Conservation (phyloP, 768 basidiomycete species). For the Pleurotus tuber-regium region DNA sequence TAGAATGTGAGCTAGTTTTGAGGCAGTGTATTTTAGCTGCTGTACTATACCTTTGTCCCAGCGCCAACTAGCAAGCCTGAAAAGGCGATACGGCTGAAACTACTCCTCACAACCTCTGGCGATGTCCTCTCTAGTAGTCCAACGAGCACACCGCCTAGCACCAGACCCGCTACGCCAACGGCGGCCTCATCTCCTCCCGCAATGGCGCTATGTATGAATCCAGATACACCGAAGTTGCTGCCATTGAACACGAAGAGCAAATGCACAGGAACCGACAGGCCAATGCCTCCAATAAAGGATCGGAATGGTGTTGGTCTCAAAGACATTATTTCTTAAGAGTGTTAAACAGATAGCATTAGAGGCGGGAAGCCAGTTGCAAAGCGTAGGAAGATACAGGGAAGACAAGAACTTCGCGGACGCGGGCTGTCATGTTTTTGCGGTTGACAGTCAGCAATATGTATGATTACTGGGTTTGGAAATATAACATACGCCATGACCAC, state of each 20-base stretch:
- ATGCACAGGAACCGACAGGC: slow-evolving; percentile 50
- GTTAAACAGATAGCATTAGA: background rate
- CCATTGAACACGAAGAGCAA: slow-evolving; percentile 53
- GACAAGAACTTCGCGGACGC: too few relatives aligned
- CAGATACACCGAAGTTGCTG: slow-evolving; percentile 57
- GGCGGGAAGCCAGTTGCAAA: background rate
- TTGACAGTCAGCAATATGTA: background rate
- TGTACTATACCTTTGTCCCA: slow-evolving; percentile 48
- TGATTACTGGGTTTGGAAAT: background rate
- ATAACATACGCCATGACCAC: slow-evolving; percentile 8
- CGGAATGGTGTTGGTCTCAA: slow-evolving; percentile 43
- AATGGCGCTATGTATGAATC: slow-evolving; percentile 52
- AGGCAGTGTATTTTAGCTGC: background rate
- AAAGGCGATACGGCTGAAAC: slow-evolving; percentile 30
- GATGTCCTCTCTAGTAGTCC: slow-evolving; percentile 37
- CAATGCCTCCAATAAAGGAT: slow-evolving; percentile 55
- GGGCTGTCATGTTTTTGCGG: background rate
- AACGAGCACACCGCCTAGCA: slow-evolving; percentile 45
- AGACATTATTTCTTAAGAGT: slow-evolving; percentile 13
- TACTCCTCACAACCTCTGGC: slow-evolving; percentile 17
- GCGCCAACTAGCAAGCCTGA: slow-evolving; percentile 58
- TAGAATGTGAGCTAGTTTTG: slow-evolving; percentile 10
- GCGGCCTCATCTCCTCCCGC: slow-evolving; percentile 42
- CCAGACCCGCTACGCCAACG: slow-evolving; percentile 41
- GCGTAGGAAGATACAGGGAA: background rate